Base-by-base conservation (phyloP, 345 rosid species). In the Sonneratia caseolaris region DNA sequence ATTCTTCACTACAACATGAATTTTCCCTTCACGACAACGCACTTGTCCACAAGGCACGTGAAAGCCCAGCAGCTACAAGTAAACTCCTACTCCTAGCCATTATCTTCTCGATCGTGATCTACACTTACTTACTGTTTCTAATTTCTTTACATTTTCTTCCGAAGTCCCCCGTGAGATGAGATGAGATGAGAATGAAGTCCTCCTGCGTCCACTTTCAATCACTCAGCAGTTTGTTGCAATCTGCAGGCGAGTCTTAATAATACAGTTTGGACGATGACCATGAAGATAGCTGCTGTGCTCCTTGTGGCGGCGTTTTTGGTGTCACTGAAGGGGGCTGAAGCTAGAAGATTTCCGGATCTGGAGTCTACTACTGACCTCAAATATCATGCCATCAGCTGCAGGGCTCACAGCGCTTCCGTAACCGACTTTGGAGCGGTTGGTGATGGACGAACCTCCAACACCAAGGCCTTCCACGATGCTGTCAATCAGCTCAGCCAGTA, bases 341-440 rank as follows among this genome's bases (percentile, higher is more conserved):
- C 86, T 76, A 81, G 85, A 70, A 81, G 73, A 42, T 69, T 40
- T 11, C 77, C 74, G 78, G 24, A 51, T 2, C 36, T 70, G 51
- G 82, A 81, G 38, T 32, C 66, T 62, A 27, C 66, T 32, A 0
- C 37, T 6, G 73, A 86, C 0, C 77, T 89, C 42, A 91, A 88
- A 83, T 94, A 94, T 87, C 75, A 71, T 56, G 98, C 93, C 4
- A 82, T 85, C 8, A 88, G 73, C 12, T 94, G 98, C 81, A 87
- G 97, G 77, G 87, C 84, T 49, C 93, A 91, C 76, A 88, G 85
- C 68, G 96, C 87, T 6, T 86, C 95, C 22, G 72, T 94, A 42
- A 91, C 96, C 43, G 98, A 94, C 64, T 94, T 80, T 62, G 98
- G 98, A 51, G 97, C 87, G 18, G 92, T 90, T 19, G 95, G 96